Evolutionary conservation across 2,329 filamentous ascomycete genomes (phyloP).

Genomic region (Penicillium freii): DNA sequence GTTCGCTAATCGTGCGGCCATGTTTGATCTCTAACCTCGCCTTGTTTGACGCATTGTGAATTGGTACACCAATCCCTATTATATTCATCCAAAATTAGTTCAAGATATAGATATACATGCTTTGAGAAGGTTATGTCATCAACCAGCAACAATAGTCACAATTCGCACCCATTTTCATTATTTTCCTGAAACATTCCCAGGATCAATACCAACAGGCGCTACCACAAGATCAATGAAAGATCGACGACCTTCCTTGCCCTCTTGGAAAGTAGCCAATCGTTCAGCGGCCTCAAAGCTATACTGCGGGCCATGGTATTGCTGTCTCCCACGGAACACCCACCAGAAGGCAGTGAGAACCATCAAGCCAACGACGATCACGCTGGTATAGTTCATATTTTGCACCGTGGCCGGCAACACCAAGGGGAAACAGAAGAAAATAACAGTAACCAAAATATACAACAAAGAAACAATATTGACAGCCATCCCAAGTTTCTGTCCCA

Average conservation of each 20-base stretch:
- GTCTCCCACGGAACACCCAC: constrained; percentile 34
- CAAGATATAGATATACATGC: background rate
- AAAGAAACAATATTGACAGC: constrained; percentile 53
- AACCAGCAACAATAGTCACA: background rate
- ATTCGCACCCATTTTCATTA: background rate
- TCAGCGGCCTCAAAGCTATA: constrained; percentile 55
- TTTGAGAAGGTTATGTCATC: background rate
- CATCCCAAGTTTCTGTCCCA: constrained; percentile 52
- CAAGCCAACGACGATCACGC: constrained; percentile 40
- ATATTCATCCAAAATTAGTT: background rate
- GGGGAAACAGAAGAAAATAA: constrained; percentile 64
- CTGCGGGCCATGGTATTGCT: constrained; percentile 36
- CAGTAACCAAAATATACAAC: constrained; percentile 59
- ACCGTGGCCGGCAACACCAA: constrained; percentile 47
- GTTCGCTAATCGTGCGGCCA: background rate
- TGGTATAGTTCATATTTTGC: constrained; percentile 55
- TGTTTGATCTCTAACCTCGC: background rate
- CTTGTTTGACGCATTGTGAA: background rate
- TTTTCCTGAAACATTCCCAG: background rate
- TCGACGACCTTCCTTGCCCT: constrained; percentile 14
- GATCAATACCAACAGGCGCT: background rate
- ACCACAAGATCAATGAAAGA: constrained; percentile 17
- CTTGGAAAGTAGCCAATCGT: constrained; percentile 48
- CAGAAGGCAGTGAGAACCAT: constrained; percentile 34
- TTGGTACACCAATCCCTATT: background rate